These are phyloP conservation scores for Fraxinus americana DNA, from an alignment of 257 asterid species.

Conservation along the genomic window DNA sequence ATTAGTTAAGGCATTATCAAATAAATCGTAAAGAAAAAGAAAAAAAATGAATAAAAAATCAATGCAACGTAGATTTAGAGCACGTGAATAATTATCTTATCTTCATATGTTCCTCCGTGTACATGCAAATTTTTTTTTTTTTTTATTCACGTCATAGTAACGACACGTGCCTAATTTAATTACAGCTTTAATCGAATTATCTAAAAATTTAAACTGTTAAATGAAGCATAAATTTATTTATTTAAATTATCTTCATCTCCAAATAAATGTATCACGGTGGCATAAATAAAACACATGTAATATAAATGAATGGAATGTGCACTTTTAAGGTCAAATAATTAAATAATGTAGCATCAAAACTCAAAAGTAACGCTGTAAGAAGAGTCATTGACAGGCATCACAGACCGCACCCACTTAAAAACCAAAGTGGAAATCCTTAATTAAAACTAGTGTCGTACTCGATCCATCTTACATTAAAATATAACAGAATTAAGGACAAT, in stretches of 20 bases:
- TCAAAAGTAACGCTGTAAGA: background rate
- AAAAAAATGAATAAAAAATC: too few species aligned
- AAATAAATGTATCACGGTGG: background rate
- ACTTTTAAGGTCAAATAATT: constrained; percentile 4
- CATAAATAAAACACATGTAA: background rate
- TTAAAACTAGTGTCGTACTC: background rate
- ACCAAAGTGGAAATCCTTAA: background rate
- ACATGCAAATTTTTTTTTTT: too few species aligned
- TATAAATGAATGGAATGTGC: background rate
- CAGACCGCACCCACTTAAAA: background rate
- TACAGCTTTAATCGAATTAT: too few species aligned
- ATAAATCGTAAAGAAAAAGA: too few species aligned
- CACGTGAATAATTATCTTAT: too few species aligned
- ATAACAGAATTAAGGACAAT: background rate
- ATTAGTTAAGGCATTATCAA: too few species aligned
- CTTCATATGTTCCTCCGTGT: too few species aligned
- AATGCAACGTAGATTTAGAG: too few species aligned
- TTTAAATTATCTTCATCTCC: background rate
- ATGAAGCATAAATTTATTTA: too few species aligned
- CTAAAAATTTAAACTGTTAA: background rate
- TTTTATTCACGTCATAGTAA: too few species aligned
- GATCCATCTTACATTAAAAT: background rate
- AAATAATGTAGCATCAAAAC: background rate
- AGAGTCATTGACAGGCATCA: background rate
- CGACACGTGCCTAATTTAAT: background rate